Evolutionary conservation across 164 flowering plant species (phyloP), one percentile per base, ranked within the genome.

Genomic region (Protea cynaroides): DNA sequence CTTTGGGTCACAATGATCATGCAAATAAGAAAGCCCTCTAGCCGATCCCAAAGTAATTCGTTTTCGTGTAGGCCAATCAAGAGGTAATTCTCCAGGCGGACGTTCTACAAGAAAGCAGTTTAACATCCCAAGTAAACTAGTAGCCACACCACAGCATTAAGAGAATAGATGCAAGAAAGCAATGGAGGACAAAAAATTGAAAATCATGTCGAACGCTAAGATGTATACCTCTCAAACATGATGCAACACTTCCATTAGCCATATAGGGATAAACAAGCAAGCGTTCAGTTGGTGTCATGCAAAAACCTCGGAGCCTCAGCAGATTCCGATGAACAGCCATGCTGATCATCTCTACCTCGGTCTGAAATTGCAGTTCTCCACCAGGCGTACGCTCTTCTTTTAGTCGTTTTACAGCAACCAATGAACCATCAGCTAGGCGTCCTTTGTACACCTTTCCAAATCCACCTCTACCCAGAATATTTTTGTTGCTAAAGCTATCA

Each of bases 1-100:
- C 75, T 89, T 91, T 11, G 97, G 97, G 76, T 91, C 96, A 78
- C 97, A 89, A 72, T 91, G 96, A 76, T 92, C 98, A 64, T 92
- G 98, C 77, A 92, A 75, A 78, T 92, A 92, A 56, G 94, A 84
- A 34, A 92, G 92, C 40, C 97, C 97, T 67, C 96, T 80, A 4
- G 97, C 96, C 63, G 97, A 84, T 43, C 97, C 97, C 68, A 92
- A 65, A 13, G 97, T 94, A 52, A 92, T 89, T 23, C 82, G 75
- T 77, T 87, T 83, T 59, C 97, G 69, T 7, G 84, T 86, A 40
- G 82, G 84, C 97, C 97, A 92, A 78, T 87, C 87, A 58, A 92
- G 92, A 11, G 96, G 96, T 1, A 75, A 82, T 25, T 86, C 86
- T 21, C 77, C 29, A 68, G 86, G 85, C 7, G 80, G 80, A 29